Base-by-base conservation (phyloP, 768 basidiomycete genomes). In the Cyclocybe cylindracea region DNA sequence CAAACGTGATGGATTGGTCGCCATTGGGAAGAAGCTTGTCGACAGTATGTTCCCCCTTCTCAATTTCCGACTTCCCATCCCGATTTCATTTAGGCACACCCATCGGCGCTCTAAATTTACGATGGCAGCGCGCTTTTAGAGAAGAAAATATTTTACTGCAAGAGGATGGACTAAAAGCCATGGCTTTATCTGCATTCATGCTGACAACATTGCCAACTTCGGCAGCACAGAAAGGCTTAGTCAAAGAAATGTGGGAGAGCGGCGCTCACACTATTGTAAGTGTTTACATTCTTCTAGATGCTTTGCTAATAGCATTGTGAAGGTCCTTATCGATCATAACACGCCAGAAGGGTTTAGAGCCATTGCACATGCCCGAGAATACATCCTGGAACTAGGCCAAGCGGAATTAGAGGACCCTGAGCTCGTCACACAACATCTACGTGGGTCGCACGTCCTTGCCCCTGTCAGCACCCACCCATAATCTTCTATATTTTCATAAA, bases 181-280 rank as follows among this genome's bases (percentile, higher is more conserved):
- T 98, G 24, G 92, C 90, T 2, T 63, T 99, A 31, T 92, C 91
- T 13, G 89, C 94, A 1, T 98, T 97, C 71, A 77, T 86, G 64
- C 72, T 99, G 1, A 85, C 89, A n/a, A 80, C 89, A 14, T 72
- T 94, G 13, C 72, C 84, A 4, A 83, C 79, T 2, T 66, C 82
- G 37, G 59, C 84, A 13, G 78, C 83, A 7, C 79, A 87, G 53
- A 87, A 84, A 69, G 70, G 76, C 2, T 63, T 93, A 40, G 77
- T 95, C 24, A 84, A 86, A 62, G 84, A 91, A 60, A 89, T 98
- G 78, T 98, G 94, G 94, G 80, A 89, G 41, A 92, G 91, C 60
- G 93, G 91, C 39, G 94, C 94, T 16, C 83, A 89, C 62, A 81
- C 84, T 18, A 84, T 97, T 43, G 91, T 94, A 38, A 38, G 53